phyloP scores from a whole-genome alignment of 495 filamentous ascomycete species.

The Terfezia boudieri region DNA sequence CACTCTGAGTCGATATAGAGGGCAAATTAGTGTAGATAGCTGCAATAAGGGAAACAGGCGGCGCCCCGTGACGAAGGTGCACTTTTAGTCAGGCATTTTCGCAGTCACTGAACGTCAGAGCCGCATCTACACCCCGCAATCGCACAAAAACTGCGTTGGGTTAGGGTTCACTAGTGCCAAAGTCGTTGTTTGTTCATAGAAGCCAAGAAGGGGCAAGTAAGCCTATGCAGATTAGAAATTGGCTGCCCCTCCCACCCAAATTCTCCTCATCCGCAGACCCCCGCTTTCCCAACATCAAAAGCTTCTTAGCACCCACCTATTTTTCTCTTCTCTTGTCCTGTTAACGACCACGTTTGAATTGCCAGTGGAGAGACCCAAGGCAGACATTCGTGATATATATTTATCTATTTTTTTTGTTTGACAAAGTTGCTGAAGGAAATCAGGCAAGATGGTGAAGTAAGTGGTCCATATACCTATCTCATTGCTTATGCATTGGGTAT shows the following conservation, averaged over 20 bases:
- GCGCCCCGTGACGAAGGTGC: no score
- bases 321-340: slow-evolving; percentile 20
- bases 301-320: slow-evolving; percentile 16
- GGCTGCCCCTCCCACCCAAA: slow-evolving; percentile 5
- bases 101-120: not conserved
- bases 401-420: slow-evolving; percentile 4
- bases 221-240: not conserved
- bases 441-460: slow-evolving; percentile 99
- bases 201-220: not conserved
- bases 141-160: not conserved
- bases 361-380: not conserved
- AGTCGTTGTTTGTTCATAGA: not conserved
- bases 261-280: not conserved
- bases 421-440: slow-evolving; percentile 32
- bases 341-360: not conserved
- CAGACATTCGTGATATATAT: not conserved
- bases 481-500: no score
- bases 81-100: not conserved
- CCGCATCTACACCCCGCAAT: not conserved
- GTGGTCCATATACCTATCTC: slow-evolving; percentile 23
- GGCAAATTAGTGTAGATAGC: no score
- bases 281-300: not conserved
- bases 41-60: no score
- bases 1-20: no score
- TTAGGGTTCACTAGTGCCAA: not conserved